Evolutionary conservation across 148 eudicot genomes (phyloP), one percentile per base, ranked within the genome.

Genomic region (Chenopodium formosanum): DNA sequence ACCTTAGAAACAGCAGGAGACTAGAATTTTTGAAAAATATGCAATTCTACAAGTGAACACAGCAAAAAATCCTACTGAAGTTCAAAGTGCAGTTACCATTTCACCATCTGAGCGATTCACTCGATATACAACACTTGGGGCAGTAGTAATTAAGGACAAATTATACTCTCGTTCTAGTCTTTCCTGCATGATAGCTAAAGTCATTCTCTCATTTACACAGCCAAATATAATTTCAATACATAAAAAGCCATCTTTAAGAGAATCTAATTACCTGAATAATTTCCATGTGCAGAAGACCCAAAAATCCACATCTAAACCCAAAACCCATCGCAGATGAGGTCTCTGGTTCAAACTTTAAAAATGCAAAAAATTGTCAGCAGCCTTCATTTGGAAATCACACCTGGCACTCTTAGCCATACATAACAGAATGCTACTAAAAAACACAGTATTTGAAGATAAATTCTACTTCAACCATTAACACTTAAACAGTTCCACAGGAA

Each of bases 271-370:
- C 99, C 98, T 97, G 99, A 88, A 97, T 91, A 80, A 97, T 97
- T 88, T 97, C 99, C 95, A 97, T 89, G 86, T 97, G 99, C 69
- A 97, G 95, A 73, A 97, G 97, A 73, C 99, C 99, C 83, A 97
- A 85, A 86, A 92, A 97, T 34, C 99, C 99, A 90, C 99, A 97
- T 89, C 99, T 87, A 87, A 97, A 97, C 78, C 99, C 99, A 86
- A 97, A 97, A 82, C 99, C 99, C 99, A 97, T 97, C 56, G 99
- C 99, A 87, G 93, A 94, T 73, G 99, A 97, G 23, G 94, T 86
- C 92, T 97, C 99, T 48, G 98, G 97, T 84, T 97, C 99, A 87
- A 90, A 97, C 99, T 97, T 92, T 85, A 88, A 85, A 83, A 65
- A 16, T 29, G 80, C 80, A 75, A 66, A 14, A 73, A 29, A 11